Base-by-base conservation (phyloP, 1,139 yeast species). In the Geotrichum reessii region DNA sequence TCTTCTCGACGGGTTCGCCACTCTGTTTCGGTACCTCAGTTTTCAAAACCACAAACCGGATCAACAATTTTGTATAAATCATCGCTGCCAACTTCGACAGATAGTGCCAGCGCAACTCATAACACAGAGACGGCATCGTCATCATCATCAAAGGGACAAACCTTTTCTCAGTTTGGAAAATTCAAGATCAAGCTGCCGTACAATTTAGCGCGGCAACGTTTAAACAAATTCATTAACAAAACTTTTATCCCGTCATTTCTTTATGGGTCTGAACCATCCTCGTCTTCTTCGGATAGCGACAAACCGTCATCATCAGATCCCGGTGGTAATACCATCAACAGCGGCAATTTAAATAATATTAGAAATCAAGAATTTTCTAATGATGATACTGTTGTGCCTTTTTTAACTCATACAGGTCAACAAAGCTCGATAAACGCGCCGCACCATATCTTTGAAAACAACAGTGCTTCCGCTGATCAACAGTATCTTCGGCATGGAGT, bases 191-290 rank as follows among this genome's bases (percentile, higher is more conserved):
- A 55, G 28, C 47, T 48, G 7, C 56, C 59, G 9, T 59, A 59
- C 28, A 54, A 53, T 44, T 37, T 57, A 4, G 60, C 60, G 19
- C 50, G 58, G 6, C 56, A 57, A 33, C 55, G 54, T 9, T 22
- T 59, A 27, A 65, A 63, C 50, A 56, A 55, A 47, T 53, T 64
- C 28, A 61, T 64, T 31, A 60, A 56, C 53, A 62, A 58, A 57
- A 58, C 61, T 11, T 40, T 63, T 19, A 25, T 62, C 3, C 63
- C 65, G 22, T 61, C 66, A 14, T 60, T 64, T 52, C 53, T 64
- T 46, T 28, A 55, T 31, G 47, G 60, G 49, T 22, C 57, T 52
- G 51, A 54, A 44, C 7, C 58, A 49, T 42, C 62, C 44, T 40
- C 60, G 52, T 17, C 47, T 49, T 48, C 64, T 28, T 44, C 63